Conservation (phyloP, 371 early-diverging fungal species). For the Mortierella sp. region DNA sequence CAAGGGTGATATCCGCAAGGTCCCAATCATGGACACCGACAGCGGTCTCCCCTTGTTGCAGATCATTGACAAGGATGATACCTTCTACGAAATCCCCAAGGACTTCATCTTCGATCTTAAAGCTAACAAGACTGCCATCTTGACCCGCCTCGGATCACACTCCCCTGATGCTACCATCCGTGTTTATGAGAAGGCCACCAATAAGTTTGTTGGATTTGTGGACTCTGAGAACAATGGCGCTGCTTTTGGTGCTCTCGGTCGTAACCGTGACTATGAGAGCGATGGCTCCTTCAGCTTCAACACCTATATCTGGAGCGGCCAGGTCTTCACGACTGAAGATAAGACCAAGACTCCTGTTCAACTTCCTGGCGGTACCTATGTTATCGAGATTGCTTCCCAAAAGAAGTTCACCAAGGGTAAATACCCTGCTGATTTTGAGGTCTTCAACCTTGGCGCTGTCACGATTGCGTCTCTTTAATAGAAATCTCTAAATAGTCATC, state of each 20-base stretch:
- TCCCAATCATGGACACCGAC: conserved; percentile 64
- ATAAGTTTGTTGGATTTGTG: conserved; percentile 29
- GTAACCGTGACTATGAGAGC: conserved; percentile 24
- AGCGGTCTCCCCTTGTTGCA: conserved; percentile 14
- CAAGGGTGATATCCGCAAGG: conserved; percentile 60
- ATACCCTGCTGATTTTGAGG: conserved; percentile 44
- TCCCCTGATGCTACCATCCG: conserved; percentile 25
- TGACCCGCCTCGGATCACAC: conserved; percentile 48
- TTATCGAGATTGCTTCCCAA: conserved; percentile 36
- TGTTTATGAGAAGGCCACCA: conserved; percentile 16
- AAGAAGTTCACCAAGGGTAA: conserved; percentile 46
- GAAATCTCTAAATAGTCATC: no score
- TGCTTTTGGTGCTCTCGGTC: conserved; percentile 16
- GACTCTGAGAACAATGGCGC: conserved; percentile 12
- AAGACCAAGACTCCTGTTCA: conserved; percentile 4
- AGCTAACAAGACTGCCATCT: conserved; percentile 23
- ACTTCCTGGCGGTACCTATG: conserved; percentile 6
- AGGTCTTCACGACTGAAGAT: conserved; percentile 22
- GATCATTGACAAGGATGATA: conserved; percentile 5
- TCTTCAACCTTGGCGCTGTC: conserved; percentile 29
- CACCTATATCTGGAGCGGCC: conserved; percentile 20
- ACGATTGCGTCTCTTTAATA: not conserved
- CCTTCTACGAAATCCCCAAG: conserved; percentile 15
- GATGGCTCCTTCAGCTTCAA: conserved; percentile 13
- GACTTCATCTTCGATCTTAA: conserved; percentile 28